These are phyloP conservation scores for Lipomyces lipofer DNA, from an alignment of 805 yeast genomes.

Conservation along the genomic window DNA sequence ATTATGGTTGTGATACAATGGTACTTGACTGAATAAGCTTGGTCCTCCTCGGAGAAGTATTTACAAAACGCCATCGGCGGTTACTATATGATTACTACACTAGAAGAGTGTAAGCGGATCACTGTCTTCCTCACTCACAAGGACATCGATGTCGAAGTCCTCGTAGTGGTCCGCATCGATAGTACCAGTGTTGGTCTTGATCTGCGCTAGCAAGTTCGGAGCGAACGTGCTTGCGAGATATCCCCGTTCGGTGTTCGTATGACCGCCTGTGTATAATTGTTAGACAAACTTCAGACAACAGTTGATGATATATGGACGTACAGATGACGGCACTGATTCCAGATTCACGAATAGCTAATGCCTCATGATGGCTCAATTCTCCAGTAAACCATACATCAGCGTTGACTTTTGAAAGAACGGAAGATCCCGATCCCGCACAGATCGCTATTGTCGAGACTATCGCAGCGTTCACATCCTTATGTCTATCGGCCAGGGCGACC, in stretches of 20 bases:
- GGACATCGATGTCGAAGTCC: constrained; percentile 36
- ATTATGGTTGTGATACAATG: no score
- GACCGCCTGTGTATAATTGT: constrained; percentile 49
- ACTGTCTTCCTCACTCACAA: constrained; percentile 52
- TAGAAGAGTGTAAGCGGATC: constrained; percentile 55
- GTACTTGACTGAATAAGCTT: no score
- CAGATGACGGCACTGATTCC: constrained; percentile 75
- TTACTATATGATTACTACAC: no score
- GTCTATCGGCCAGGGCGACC: constrained; percentile 50
- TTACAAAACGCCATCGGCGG: no score
- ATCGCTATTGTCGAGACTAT: constrained; percentile 64
- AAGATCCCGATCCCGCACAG: constrained; percentile 95
- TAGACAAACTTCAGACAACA: neutral
- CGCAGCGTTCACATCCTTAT: constrained; percentile 35
- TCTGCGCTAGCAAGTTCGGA: constrained; percentile 50
- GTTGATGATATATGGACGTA: constrained; percentile 2
- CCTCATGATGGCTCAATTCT: constrained; percentile 92
- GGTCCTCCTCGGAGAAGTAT: no score
- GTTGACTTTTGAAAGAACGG: constrained; percentile 54
- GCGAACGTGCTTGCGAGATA: constrained; percentile 56
- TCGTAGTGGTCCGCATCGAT: constrained; percentile 13
- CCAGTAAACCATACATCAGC: constrained; percentile 86
- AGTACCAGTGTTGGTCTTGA: constrained; percentile 31
- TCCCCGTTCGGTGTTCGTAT: constrained; percentile 90
- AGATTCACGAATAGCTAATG: constrained; percentile 64